Base-by-base conservation (phyloP, 1,284 basidiomycete genomes). In the Salmacisia buchloeana region DNA sequence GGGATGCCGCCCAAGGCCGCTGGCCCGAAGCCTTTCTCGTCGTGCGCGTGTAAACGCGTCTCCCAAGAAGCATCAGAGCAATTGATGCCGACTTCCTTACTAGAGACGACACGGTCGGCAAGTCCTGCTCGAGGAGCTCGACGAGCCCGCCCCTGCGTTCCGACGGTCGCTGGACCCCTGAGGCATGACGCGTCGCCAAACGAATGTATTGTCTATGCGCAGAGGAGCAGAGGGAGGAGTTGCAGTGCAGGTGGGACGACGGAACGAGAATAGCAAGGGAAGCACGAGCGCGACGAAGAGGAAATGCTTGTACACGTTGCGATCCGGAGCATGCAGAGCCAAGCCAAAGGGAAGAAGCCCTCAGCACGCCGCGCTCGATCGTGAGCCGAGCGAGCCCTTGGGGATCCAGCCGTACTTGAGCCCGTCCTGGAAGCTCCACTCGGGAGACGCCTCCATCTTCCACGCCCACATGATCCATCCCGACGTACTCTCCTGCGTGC, bases 391-490 rank as follows among this genome's bases (percentile, higher is more conserved):
- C 21, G 45, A 49, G 2, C 45, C 45, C 27, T 15, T 46, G 15
- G 58, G 62, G 60, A 78, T 77, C 71, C 72, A 77, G 35, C 75
- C 76, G 38, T 72, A 64, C 61, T 72, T 67, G 13, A 80, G 63
- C 25, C 78, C 74, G 49, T 73, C 69, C 63, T 75, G 64, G 69
- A 79, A 79, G 52, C 70, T 71, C 74, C 78, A 80, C 25, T 80
- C 80, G 57, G 75, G 72, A 1, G 74, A 73, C 7, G 58, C 67
- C 60, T 77, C 75, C n/a, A 86, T 87, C 85, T 89, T 89, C 88
- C 89, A 90, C 12, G 88, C 86, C 89, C 89, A 90, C 76, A 84
- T 88, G n/a, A 89, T 82, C 89, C 89, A 91, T n/a, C 89, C 89
- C 59, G 86, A 84, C 7, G 63, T 82, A 54, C 69, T n/a, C 63